phyloP scores from a whole-genome alignment of 2,329 filamentous ascomycete genomes.

The Aspergillus terreus region DNA sequence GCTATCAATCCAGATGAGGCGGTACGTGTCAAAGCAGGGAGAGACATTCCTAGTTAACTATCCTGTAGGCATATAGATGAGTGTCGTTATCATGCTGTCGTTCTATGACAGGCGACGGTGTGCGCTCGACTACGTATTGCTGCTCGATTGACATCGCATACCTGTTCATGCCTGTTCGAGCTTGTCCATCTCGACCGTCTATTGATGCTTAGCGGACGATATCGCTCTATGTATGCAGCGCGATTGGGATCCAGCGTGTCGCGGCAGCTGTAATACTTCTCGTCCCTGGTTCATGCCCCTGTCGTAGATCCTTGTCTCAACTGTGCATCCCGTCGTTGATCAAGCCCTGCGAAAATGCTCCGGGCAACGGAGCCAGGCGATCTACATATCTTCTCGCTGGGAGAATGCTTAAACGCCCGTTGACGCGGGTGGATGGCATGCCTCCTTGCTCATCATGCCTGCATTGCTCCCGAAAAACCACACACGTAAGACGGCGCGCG shows the following conservation, averaged over 20 bases:
- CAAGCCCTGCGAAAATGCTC: neutral
- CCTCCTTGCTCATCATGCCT: neutral
- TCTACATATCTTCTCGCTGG: neutral
- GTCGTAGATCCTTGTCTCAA: neutral
- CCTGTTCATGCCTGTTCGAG: too few species aligned
- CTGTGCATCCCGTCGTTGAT: conserved; percentile 1
- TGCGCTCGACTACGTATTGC: too few species aligned
- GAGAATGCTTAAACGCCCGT: neutral
- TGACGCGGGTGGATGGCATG: neutral
- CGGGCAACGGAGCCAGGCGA: conserved; percentile 9
- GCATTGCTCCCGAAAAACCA: neutral
- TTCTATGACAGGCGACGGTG: too few species aligned
- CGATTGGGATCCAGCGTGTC: too few species aligned
- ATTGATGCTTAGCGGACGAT: too few species aligned
- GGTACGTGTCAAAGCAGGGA: conserved; percentile 44
- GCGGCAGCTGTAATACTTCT: too few species aligned
- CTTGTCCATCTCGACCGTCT: too few species aligned
- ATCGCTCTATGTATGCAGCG: too few species aligned
- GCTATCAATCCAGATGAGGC: conserved; percentile 30
- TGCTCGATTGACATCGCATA: too few species aligned
- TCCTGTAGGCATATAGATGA: neutral
- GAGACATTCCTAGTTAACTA: conserved; percentile 33
- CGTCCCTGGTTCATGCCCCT: too few species aligned
- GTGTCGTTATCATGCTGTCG: neutral
- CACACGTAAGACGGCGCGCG: neutral